A percentile compares a stretch with the other conserved stretches of the same genome.
phyloP scores from a whole-genome alignment of 495 filamentous ascomycete genomes.

The Podospora pseudopauciseta region DNA sequence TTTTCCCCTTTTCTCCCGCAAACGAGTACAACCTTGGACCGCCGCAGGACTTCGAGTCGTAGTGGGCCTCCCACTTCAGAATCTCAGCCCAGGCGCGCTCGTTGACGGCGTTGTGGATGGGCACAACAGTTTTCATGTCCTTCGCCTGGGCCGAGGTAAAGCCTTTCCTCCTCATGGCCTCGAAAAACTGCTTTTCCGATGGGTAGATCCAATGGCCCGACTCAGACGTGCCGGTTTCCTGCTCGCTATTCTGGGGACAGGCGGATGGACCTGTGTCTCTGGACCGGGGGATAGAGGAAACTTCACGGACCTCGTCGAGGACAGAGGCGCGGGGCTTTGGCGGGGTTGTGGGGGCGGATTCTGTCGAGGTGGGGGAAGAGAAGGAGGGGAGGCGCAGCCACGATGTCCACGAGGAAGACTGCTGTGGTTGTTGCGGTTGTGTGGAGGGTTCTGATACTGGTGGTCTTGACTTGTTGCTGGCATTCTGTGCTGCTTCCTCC shows the following conservation, averaged over 20 bases:
- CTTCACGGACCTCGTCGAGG: constrained; percentile 61
- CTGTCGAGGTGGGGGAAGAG: constrained; percentile 20
- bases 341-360: constrained; percentile 25
- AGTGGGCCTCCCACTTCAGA: constrained; percentile 73
- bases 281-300: constrained; percentile 77
- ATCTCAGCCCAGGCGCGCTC: constrained; percentile 85
- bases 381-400: constrained; percentile 28
- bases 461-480: constrained; percentile 7
- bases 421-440: constrained; percentile 11
- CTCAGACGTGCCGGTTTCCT: constrained; percentile 66
- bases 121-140: constrained; percentile 86
- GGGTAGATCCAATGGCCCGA: constrained; percentile 94
- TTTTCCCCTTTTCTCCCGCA: constrained; percentile 59
- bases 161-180: constrained; percentile 84
- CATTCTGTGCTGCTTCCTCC: constrained; percentile 3
- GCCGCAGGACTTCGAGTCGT: constrained; percentile 53
- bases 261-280: constrained; percentile 44
- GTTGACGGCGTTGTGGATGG: constrained; percentile 97
- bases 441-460: constrained; percentile 2
- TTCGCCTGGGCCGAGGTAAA: constrained; percentile 49
- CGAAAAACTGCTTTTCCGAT: constrained; percentile 92
- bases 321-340: constrained; percentile 33
- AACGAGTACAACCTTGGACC: constrained; percentile 85
- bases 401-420: constrained; percentile 26
- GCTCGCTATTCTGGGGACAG: constrained; percentile 63